Evolutionary conservation across 768 basidiomycete genomes (phyloP), one percentile per base, ranked within the genome.

Genomic region (Rhizopogon sp.): DNA sequence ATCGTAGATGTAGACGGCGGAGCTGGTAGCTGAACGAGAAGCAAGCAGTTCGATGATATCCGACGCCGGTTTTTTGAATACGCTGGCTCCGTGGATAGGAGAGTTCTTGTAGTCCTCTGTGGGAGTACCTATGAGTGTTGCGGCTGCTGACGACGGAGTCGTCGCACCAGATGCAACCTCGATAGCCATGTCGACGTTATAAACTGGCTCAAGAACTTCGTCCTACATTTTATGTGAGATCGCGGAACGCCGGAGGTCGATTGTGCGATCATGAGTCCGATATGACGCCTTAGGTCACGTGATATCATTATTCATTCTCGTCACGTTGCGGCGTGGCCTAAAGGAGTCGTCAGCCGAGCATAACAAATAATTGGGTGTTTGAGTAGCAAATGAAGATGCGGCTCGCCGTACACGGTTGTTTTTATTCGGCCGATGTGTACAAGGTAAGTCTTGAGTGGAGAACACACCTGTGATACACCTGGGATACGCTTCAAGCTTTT

Each of bases 1-100:
- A 62, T 93, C 91, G 64, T 90, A 93, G 42, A 91, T 69, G 66
- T 91, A 90, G 55, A 93, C 81, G 16, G 81, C 72, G 17, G 88
- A 88, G 68, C 79, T 88, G 28, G 76, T 67, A 7, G 71, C 67
- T 2, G 73, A 58, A 40, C 78, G 79, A 8, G 87, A 86, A 6
- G 88, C 76, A 39, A 90, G 70, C 56, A 77, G 82, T 72, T 93
- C 90, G 50, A 93, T 72, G 55, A 84, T 64, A 20, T 79, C 78
- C 16, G 86, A 88, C 16, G 87, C 82, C 4, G 81, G 76, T 33
- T 16, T 50, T 52, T 54, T 50, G 8, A 55, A 62, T 0, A 56
- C 16, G 13, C 25, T 50, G n/a, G 25, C 47, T 50, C 58, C 35
- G 10, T 47, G 53, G 3, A 13, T 22, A 13, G 52, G 53, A 29